Evolutionary conservation across 768 basidiomycete genomes (phyloP), one percentile per base, ranked within the genome.

Genomic region (Sarcodon aspratus): DNA sequence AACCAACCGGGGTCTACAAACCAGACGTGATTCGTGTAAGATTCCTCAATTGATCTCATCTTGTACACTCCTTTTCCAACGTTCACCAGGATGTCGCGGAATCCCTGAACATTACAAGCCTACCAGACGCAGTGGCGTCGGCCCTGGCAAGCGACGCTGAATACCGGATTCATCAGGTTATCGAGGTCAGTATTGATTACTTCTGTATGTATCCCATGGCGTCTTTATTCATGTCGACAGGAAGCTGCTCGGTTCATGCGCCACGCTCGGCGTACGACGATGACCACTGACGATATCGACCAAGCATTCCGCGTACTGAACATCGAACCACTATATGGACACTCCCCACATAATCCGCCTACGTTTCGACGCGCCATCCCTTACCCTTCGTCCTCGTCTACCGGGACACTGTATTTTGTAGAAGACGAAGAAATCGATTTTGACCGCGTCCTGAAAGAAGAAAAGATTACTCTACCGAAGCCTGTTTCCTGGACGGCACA

Each of bases 361-460:
- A 65, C 74, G 2, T 88, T 79, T 69, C 79, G 78, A 57, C 74
- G 67, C 44, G 69, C 71, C 38, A 72, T 71, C 38, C 68, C 76
- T 32, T 69, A 69, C 55, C 63, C 70, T 9, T 66, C 75, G 51
- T 47, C 62, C 40, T 67, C 70, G 9, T 63, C 72, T 3, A 76
- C 78, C 6, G 86, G 85, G 1, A 68, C 86, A 3, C 85, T 98
- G 3, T 97, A 91, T 67, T 92, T 91, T 58, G 80, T 95, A 13
- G 91, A 96, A 52, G 96, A 99, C 61, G 93, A 97, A 56, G 96
- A 98, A 65, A 85, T 99, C 44, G 96, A 98, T 66, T 92, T 99
- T 57, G 89, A 94, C 60, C 88, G 82, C 47, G 81, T 93, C 9
- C 66, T 97, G 37, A 78, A 87, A 48, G 87, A 90, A 57, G 89